Evolutionary conservation across 495 filamentous ascomycete species (phyloP).

Genomic region (Tuber calosporum): DNA sequence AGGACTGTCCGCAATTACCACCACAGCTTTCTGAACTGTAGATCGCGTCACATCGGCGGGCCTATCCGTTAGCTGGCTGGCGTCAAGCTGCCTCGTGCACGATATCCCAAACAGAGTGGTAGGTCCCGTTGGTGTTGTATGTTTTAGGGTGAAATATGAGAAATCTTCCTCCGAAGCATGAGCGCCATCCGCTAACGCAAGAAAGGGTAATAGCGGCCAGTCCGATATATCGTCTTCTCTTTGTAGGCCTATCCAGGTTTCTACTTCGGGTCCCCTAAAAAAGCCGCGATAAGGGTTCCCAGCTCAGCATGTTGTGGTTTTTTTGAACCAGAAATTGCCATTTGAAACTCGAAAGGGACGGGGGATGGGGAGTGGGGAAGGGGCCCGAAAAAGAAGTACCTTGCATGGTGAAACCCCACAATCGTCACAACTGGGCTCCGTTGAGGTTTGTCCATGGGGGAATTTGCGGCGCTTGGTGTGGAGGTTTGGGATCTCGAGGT

Average conservation of each 20-base stretch:
- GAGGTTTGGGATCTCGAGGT: neutral
- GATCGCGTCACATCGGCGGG: slow-evolving; percentile 86
- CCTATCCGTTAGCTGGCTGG: slow-evolving; percentile 64
- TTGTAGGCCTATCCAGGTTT: slow-evolving; percentile 75
- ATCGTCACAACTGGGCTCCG: slow-evolving; percentile 61
- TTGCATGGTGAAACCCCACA: slow-evolving; percentile 94
- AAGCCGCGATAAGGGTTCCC: slow-evolving; percentile 11
- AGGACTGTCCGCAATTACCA: slow-evolving; percentile 86
- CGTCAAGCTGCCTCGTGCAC: slow-evolving; percentile 84
- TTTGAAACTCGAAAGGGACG: slow-evolving; percentile 22
- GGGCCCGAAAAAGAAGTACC: slow-evolving; percentile 47
- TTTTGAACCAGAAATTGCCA: slow-evolving; percentile 12
- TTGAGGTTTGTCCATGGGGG: slow-evolving; percentile 23
- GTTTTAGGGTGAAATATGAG: slow-evolving; percentile 85
- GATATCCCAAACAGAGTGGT: slow-evolving; percentile 94
- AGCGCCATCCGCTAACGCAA: slow-evolving; percentile 94
- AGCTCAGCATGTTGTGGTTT: slow-evolving; percentile 11
- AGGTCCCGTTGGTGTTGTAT: slow-evolving; percentile 30
- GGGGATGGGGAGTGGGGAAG: slow-evolving; percentile 15
- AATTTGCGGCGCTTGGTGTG: neutral
- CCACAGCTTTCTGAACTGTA: slow-evolving; percentile 97
- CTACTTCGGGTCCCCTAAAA: slow-evolving; percentile 81
- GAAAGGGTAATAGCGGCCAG: slow-evolving; percentile 89
- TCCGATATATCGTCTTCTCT: slow-evolving; percentile 78
- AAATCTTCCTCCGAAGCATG: slow-evolving; percentile 92